phyloP scores from a whole-genome alignment of 2,329 filamentous ascomycete genomes.

The Diaporthe destruens region DNA sequence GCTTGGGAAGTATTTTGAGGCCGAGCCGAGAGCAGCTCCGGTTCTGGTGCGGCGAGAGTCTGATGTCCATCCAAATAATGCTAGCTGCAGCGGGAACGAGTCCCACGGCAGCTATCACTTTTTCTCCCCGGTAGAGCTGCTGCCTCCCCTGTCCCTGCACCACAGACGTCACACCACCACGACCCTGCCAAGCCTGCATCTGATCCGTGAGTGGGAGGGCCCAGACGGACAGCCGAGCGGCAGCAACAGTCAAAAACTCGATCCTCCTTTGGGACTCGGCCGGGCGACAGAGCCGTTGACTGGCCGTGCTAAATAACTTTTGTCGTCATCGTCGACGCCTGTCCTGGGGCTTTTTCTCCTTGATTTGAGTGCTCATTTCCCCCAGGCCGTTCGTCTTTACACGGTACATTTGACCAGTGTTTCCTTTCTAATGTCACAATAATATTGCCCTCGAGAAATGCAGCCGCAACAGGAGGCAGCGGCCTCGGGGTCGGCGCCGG shows the following conservation, averaged over 20 bases:
- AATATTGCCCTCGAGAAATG: constrained; percentile 43
- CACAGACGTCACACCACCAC: constrained; percentile 28
- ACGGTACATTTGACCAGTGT: not conserved
- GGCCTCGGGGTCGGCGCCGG: constrained; percentile 44
- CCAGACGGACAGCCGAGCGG: constrained; percentile 23
- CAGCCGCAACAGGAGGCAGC: constrained; percentile 44
- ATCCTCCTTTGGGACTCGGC: constrained; percentile 24
- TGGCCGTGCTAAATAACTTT: constrained; percentile 12
- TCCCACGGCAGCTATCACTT: constrained; percentile 22
- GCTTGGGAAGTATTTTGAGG: not conserved
- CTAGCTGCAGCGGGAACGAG: constrained; percentile 12
- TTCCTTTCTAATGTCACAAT: constrained; percentile 29
- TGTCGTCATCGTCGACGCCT: constrained; percentile 25
- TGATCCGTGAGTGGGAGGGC: constrained; percentile 8
- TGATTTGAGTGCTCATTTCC: too few species aligned
- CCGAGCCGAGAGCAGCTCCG: too few species aligned
- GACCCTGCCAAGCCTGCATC: constrained; percentile 26
- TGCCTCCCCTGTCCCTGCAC: constrained; percentile 23
- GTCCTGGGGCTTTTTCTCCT: not conserved
- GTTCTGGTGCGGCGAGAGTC: too few species aligned
- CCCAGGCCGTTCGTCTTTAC: not conserved
- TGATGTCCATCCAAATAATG: not conserved
- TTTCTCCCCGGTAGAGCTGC: not conserved
- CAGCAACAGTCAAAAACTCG: constrained; percentile 19
- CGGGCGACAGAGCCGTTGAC: constrained; percentile 21